A percentile compares a stretch with the other conserved stretches of the same genome.
Evolutionary conservation across 129 eudicot genomes (phyloP).

Genomic region (Gnaphalium uliginosum): DNA sequence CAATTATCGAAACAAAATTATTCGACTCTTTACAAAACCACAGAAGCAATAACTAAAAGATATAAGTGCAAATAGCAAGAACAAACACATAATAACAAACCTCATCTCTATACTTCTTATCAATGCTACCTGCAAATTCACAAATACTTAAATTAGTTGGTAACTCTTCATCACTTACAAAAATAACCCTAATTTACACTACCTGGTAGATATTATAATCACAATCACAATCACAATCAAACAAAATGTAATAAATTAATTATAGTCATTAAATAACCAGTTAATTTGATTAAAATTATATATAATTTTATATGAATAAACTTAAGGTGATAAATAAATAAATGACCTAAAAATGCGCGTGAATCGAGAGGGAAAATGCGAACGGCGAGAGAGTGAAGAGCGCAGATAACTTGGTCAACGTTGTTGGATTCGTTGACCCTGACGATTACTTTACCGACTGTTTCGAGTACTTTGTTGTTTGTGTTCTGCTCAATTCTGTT

Average conservation of each 20-base stretch:
- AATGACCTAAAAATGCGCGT: conserved; percentile 58
- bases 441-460: conserved; percentile 52
- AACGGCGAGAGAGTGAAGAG: conserved; percentile 75
- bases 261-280: conserved; percentile 1
- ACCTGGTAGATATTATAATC: not conserved
- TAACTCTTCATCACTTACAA: conserved; percentile 11
- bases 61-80: not conserved
- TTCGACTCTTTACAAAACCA: not conserved
- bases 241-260: not conserved
- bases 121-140: conserved; percentile 55
- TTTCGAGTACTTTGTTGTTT: conserved; percentile 35
- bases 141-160: conserved; percentile 4
- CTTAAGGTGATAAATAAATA: not conserved
- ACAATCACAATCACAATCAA: not conserved
- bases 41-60: not conserved
- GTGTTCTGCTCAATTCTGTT: conserved; percentile 16
- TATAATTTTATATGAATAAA: not conserved
- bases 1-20: not conserved
- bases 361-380: conserved; percentile 67
- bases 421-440: conserved; percentile 56
- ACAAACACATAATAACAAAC: conserved; percentile 29
- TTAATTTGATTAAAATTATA: not conserved
- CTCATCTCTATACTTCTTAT: conserved; percentile 58
- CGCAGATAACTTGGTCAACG: conserved; percentile 60
- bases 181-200: conserved; percentile 7